Percentiles rank a stretch among this genome's conserved stretches.
Conservation (phyloP, 306 rosid species). For the Cicer arietinum region DNA sequence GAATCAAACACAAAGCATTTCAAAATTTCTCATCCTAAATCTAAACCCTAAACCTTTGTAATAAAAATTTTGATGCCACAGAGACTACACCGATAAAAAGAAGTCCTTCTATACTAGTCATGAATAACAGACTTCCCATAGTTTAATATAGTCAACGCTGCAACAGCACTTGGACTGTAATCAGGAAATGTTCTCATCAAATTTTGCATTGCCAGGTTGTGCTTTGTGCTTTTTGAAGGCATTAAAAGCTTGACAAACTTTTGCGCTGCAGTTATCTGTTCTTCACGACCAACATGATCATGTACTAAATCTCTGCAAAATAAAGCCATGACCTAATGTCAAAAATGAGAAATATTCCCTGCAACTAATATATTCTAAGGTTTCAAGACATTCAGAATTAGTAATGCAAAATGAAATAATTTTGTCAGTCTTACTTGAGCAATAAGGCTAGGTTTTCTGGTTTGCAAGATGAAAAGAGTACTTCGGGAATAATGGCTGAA, state of each 20-base stretch:
- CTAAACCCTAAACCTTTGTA: not conserved
- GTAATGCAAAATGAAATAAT: not conserved
- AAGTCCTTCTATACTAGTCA: slow-evolving; percentile 23
- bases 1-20: too few species aligned
- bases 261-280: slow-evolving; percentile 70
- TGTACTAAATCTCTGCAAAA: slow-evolving; percentile 63
- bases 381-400: slow-evolving; percentile 16
- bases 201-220: slow-evolving; percentile 36
- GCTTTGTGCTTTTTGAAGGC: slow-evolving; percentile 52
- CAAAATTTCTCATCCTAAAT: too few species aligned
- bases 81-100: not conserved
- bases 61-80: not conserved
- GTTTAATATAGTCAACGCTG: slow-evolving; percentile 71
- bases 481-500: slow-evolving; percentile 79
- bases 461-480: slow-evolving; percentile 71
- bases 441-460: slow-evolving; percentile 60
- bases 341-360: not conserved
- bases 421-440: slow-evolving; percentile 53
- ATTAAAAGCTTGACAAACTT: slow-evolving; percentile 66
- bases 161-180: slow-evolving; percentile 68
- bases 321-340: slow-evolving; percentile 26
- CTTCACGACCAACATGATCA: slow-evolving; percentile 51
- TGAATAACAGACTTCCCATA: slow-evolving; percentile 42
- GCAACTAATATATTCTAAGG: slow-evolving; percentile 15
- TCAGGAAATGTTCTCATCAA: slow-evolving; percentile 38